These are phyloP conservation scores for Termitomyces sp. DNA, from an alignment of 768 basidiomycete species.

Conservation along the genomic window DNA sequence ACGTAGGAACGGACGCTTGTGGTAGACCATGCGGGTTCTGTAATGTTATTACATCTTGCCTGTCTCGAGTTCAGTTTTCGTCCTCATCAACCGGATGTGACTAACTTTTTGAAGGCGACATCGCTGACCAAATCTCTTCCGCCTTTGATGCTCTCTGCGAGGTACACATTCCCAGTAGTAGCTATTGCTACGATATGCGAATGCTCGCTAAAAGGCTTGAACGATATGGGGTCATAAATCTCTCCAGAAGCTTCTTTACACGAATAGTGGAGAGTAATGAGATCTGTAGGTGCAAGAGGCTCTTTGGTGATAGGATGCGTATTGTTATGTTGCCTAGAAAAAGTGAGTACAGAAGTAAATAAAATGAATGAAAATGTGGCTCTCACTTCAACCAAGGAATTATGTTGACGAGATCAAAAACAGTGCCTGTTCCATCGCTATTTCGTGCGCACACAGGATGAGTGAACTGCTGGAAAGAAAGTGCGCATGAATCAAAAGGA, in stretches of 20 bases:
- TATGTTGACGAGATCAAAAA: constrained; percentile 90
- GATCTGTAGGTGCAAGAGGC: constrained; percentile 61
- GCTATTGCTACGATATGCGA: constrained; percentile 91
- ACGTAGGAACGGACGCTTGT: constrained; percentile 40
- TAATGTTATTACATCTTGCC: constrained; percentile 87
- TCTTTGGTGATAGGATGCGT: constrained; percentile 74
- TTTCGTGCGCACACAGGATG: constrained; percentile 89
- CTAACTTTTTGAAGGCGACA: constrained; percentile 76
- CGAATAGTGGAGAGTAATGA: constrained; percentile 77
- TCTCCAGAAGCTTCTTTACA: constrained; percentile 80
- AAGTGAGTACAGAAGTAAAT: constrained; percentile 1
- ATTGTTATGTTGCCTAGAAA: constrained; percentile 71
- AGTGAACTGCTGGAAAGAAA: constrained; percentile 85
- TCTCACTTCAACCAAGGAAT: constrained; percentile 91
- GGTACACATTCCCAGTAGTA: constrained; percentile 88
- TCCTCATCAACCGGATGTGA: not conserved
- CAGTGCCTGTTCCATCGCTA: constrained; percentile 69
- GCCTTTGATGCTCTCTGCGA: constrained; percentile 85
- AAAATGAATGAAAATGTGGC: not conserved
- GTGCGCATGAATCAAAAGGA: constrained; percentile 88
- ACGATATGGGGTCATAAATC: constrained; percentile 94
- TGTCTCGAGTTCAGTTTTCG: constrained; percentile 22
- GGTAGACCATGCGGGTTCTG: constrained; percentile 86
- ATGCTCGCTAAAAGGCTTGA: constrained; percentile 96
- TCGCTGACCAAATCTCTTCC: constrained; percentile 86